Conservation (phyloP, 2,329 filamentous ascomycete genomes). For the Trichoderma breve region DNA sequence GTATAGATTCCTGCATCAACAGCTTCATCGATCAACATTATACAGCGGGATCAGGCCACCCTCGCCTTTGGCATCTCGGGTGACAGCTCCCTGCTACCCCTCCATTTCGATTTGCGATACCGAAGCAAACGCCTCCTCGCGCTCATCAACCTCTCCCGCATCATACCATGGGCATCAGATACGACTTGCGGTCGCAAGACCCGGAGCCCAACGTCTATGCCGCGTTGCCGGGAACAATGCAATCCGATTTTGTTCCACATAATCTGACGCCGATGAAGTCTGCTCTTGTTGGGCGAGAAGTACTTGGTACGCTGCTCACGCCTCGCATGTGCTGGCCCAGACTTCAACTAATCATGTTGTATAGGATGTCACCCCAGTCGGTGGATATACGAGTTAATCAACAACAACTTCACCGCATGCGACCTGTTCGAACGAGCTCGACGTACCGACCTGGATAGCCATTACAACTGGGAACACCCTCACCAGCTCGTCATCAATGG, state of each 20-base stretch:
- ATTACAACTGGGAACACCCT: constrained; percentile 36
- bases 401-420: constrained; percentile 39
- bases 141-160: neutral
- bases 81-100: neutral
- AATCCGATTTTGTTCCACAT: constrained; percentile 30
- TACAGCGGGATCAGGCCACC: neutral
- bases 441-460: constrained; percentile 30
- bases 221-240: constrained; percentile 35
- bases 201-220: constrained; percentile 32
- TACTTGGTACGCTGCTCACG: constrained; percentile 29
- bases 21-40: neutral
- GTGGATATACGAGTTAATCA: constrained; percentile 42
- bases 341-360: constrained; percentile 19
- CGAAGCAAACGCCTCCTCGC: neutral
- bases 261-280: constrained; percentile 36
- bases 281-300: constrained; percentile 28
- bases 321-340: no score
- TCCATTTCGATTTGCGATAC: constrained; percentile 2
- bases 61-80: neutral
- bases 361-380: constrained; percentile 40
- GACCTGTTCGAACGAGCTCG: constrained; percentile 38
- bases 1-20: neutral
- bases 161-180: constrained; percentile 30
- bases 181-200: constrained; percentile 32
- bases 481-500: constrained; percentile 40